Evolutionary conservation across 192 early-diverging fungal genomes (phyloP), one percentile per base, ranked within the genome.

Genomic region (Cladochytrium replicatum): DNA sequence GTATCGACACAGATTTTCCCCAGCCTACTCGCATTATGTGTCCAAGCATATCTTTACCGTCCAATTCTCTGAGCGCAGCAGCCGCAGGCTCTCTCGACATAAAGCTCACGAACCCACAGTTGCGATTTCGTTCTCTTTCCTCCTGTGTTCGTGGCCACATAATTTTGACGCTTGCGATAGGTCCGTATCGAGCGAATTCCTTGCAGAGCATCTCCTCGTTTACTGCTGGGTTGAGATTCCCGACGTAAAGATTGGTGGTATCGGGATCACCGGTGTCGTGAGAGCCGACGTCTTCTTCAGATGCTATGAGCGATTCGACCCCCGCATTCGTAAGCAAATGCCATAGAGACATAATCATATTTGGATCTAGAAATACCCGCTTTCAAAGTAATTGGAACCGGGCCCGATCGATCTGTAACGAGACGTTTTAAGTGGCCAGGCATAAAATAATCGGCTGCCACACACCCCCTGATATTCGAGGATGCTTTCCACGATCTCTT

Each of bases 121-220:
- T 90, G 6, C 79, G 64, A 37, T 78, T 74, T 7, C 90, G 76
- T 17, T 83, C 83, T 29, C 75, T 75, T 60, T 89, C 87, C 39
- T 89, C 88, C n/a, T 61, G 68, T 0, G 84, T 84, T 9, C 92
- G 83, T 2, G 90, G 89, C 89, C 90, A 91, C 92, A 96, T 89
- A 37, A 96, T 84, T 55, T 96, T 96, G 41, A 93, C 84, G 45
- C 84, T 87, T 6, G 76, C 90, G 50, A 96, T 88, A 0, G 90
- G 80, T 0, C 92, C 92, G 50, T 74, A 87, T 25, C 48, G 63
- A 11, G 70, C 89, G 80, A 96, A 96, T 26, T 73, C 77, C 54
- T 66, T 52, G 43, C 84, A 86, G 2, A 96, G 55, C 9, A 60
- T 50, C 23, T 78, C 77, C 57, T 95, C 89, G 50, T 81, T 83